Base-by-base conservation (phyloP, 108 stramenopile species). In the Cyclotella atomus region DNA sequence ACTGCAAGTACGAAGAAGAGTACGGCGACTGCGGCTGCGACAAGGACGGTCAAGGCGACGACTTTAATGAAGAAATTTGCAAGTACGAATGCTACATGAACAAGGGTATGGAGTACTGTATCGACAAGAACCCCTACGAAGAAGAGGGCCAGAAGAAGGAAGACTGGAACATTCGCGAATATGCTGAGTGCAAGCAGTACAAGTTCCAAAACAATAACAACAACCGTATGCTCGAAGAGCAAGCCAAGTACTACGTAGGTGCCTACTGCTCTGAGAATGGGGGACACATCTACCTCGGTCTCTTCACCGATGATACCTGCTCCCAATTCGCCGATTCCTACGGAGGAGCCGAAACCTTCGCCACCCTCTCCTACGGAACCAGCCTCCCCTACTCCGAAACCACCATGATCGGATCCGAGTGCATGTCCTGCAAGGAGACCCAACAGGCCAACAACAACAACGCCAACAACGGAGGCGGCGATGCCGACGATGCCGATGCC, bases 181-280 rank as follows among this genome's bases (percentile, higher is more conserved):
- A 47, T 27, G 85, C 87, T 10, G 46, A 79, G 54, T 83, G 82
- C 46, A 55, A n/a, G 17, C 44, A 84, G 45, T 56, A 76, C 56
- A 44, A 82, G 35, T 49, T 71, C 60, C 34, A 72, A 28, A 63
- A 76, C 52, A 63, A 84, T 46, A 74, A 86, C 35, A 63, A 75
- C 38, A 65, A 79, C n/a, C 71, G 84, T 15, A 24, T 66, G 14
- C 79, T 75, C 38, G 69, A 70, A 46, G 77, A 84, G 34, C 68
- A 81, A 32, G 71, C 53, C 25, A 49, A 75, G 46, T 91, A 91
- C 83, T 91, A 65, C 57, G 43, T 87, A 49, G 93, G 90, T 72
- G 86, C 93, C 10, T 94, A 94, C 89, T 93, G 92, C 70, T 70
- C 88, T 2, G 86, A 87, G 53, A 82, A 89, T 73, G 92, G 92